Conservation (phyloP, 352 stramenopile species). For the Pythium sp. region DNA sequence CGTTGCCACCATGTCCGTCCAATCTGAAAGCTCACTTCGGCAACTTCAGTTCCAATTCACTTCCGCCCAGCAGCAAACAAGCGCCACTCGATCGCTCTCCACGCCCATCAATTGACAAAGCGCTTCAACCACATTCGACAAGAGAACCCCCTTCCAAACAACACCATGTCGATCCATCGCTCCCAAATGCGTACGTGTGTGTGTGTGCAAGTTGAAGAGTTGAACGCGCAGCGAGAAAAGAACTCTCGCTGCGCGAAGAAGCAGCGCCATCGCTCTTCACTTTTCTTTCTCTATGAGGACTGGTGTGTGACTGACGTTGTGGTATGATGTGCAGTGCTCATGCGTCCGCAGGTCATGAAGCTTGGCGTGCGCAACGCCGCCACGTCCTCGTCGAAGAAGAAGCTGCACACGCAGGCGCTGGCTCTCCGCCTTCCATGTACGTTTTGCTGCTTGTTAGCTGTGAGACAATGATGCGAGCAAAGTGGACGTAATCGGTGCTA, state of each 20-base stretch:
- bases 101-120: background rate
- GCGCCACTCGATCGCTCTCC: background rate
- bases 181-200: constrained; percentile 19
- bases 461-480: background rate
- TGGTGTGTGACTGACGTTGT: background rate
- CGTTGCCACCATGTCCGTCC: constrained; percentile 4
- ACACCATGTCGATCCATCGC: constrained; percentile 18
- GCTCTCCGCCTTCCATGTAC: constrained; percentile 27
- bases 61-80: background rate
- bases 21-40: background rate
- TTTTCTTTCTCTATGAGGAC: background rate
- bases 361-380: constrained; percentile 29
- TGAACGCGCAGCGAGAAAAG: no score
- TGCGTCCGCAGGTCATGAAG: constrained; percentile 39
- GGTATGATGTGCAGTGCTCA: constrained; percentile 26
- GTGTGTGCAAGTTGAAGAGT: background rate
- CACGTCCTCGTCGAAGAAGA: constrained; percentile 30
- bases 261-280: background rate
- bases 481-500: background rate
- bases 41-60: constrained; percentile 13
- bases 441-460: background rate
- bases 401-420: constrained; percentile 27
- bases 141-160: background rate
- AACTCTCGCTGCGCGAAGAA: background rate
- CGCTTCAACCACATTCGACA: background rate